Evolutionary conservation across 768 basidiomycete species (phyloP), one percentile per base, ranked within the genome.

Genomic region (Artomyces pyxidatus): DNA sequence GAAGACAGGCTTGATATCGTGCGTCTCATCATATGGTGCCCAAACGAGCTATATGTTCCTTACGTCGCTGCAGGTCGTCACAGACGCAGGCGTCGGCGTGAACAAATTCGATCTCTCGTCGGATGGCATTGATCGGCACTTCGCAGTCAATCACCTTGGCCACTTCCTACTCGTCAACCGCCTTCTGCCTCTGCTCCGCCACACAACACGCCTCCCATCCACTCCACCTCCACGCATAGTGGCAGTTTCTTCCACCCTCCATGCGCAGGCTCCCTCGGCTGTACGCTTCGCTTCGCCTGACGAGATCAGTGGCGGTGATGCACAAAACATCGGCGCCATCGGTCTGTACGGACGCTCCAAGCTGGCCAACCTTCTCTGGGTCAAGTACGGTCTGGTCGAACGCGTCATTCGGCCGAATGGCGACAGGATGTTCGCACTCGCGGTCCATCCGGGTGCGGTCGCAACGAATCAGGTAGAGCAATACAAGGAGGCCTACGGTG

Each of bases 91-190:
- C 14, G 56, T 63, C n/a, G 62, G 63, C 37, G 53, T 62, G 23
- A 58, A 59, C 37, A 53, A 46, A 25, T 65, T 58, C 50, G 57
- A 50, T 26, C 47, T 57, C 30, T 57, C 62, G 19, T 49, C 50
- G 6, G 60, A 61, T 48, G 51, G 48, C 23, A 46, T 65, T 37
- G 64, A 65, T 49, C 54, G 56, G 19, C 62, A 65, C 54, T 62
- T 65, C 50, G 54, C 60, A 6, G 62, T 65, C 37, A 70, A 66
- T 57, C 63, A 66, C 43, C 63, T 71, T 41, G 68, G 66, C 0
- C 68, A 72, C 57, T 69, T 67, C 65, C 63, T 68, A 53, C 63
- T 67, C 53, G 63, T 70, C 61, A 72, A 71, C 59, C 69, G 63
- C 22, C 61, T 71, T 48, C 66, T 70, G 37, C 69, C 71, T 1